Percentiles rank a stretch among this genome's conserved stretches.
Conservation (phyloP, 2,329 filamentous ascomycete genomes). For the Alternaria metachromatica region DNA sequence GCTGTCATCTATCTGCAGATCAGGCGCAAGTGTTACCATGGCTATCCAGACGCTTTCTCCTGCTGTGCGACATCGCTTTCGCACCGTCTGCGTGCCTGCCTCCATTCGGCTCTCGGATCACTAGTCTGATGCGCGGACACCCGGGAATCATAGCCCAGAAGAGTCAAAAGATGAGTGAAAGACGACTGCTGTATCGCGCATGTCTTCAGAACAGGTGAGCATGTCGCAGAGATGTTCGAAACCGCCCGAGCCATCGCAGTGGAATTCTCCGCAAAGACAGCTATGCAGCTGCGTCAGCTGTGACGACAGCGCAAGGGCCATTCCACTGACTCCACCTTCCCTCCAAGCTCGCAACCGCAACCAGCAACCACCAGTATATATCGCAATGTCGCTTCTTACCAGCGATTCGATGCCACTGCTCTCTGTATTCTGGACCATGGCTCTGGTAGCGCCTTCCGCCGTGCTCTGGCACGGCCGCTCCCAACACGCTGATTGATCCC, state of each 20-base stretch:
- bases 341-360: background rate
- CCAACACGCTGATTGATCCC: background rate
- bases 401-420: background rate
- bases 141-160: conserved; percentile 4
- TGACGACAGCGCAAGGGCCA: background rate
- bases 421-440: background rate
- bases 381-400: background rate
- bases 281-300: background rate
- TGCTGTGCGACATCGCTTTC: background rate
- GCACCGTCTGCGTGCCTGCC: background rate
- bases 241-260: background rate
- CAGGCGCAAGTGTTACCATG: background rate
- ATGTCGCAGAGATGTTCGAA: background rate
- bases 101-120: background rate
- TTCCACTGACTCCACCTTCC: background rate
- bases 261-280: background rate
- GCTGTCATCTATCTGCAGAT: background rate
- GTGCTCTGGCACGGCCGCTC: background rate
- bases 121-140: background rate
- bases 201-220: background rate
- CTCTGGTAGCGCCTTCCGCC: background rate
- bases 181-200: background rate
- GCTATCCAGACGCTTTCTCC: background rate
- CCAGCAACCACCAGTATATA: background rate
- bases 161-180: background rate